Conservation (phyloP, 805 yeast genomes). For the Candida awuae region DNA sequence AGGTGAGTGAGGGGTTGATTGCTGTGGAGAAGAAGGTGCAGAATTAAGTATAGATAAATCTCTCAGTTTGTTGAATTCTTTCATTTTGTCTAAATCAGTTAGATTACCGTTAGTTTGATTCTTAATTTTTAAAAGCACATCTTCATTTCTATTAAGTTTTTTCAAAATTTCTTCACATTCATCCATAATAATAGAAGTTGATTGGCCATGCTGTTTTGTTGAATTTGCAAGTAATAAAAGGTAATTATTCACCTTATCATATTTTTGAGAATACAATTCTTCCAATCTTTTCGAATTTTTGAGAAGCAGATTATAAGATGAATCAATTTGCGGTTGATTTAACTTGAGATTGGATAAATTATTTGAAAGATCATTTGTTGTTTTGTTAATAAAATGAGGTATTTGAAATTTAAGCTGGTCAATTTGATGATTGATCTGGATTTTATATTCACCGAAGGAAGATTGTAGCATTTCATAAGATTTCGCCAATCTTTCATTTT, state of each 20-base stretch:
- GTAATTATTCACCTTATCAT: constrained; percentile 35
- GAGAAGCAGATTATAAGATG: constrained; percentile 41
- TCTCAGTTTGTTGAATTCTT: constrained; percentile 10
- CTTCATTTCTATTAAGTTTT: constrained; percentile 21
- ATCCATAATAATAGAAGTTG: constrained; percentile 35
- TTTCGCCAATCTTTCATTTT: constrained; percentile 46
- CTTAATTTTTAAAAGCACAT: constrained; percentile 15
- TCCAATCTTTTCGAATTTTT: constrained; percentile 44
- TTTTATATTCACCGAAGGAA: constrained; percentile 43
- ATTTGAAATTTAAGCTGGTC: constrained; percentile 31
- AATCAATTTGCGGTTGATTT: constrained; percentile 43
- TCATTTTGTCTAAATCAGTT: constrained; percentile 8
- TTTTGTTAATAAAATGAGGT: constrained; percentile 30
- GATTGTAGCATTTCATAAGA: constrained; percentile 51
- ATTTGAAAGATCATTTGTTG: constrained; percentile 29
- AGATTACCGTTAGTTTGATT: constrained; percentile 8
- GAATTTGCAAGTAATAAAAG: constrained; percentile 37
- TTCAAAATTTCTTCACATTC: constrained; percentile 41
- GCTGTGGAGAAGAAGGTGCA: constrained; percentile 1
- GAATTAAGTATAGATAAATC: constrained; percentile 12
- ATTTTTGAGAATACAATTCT: constrained; percentile 39
- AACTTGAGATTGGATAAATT: constrained; percentile 32
- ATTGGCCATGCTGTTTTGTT: constrained; percentile 42
- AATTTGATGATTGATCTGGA: constrained; percentile 39
- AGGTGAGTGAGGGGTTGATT: too few species aligned